Percentiles rank a stretch among this genome's conserved stretches.
Conservation (phyloP, 306 rosid species). For the Fragaria nilgerrensis region DNA sequence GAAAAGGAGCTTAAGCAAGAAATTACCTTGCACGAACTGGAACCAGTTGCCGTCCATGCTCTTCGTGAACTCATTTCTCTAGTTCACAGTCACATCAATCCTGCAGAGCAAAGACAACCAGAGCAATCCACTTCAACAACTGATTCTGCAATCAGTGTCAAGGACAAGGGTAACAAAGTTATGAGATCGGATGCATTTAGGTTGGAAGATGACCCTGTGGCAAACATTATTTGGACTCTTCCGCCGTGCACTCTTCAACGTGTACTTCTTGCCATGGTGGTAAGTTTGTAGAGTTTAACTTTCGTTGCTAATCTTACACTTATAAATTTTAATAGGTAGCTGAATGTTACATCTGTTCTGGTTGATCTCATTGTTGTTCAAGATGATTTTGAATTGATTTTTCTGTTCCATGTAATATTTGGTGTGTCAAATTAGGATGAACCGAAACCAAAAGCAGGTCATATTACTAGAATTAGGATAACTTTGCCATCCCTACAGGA, state of each 20-base stretch:
- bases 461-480: neutral
- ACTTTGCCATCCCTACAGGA: neutral
- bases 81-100: slow-evolving; percentile 59
- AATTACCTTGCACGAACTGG: slow-evolving; percentile 47
- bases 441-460: neutral
- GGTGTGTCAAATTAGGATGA: neutral
- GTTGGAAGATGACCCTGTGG: slow-evolving; percentile 69
- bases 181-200: slow-evolving; percentile 22
- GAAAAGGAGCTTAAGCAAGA: slow-evolving; percentile 40
- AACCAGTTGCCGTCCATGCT: slow-evolving; percentile 59
- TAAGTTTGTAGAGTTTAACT: slow-evolving; percentile 40
- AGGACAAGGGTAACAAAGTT: slow-evolving; percentile 38
- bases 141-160: slow-evolving; percentile 39
- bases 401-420: neutral
- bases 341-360: neutral
- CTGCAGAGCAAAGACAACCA: slow-evolving; percentile 37
- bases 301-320: slow-evolving; percentile 19
- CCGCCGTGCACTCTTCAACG: slow-evolving; percentile 55
- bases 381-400: neutral
- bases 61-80: slow-evolving; percentile 79
- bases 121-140: slow-evolving; percentile 41
- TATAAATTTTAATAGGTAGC: slow-evolving; percentile 2
- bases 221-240: slow-evolving; percentile 60
- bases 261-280: slow-evolving; percentile 81
- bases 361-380: neutral